phyloP scores from a whole-genome alignment of 83 land plant species.

The Picea abies region DNA sequence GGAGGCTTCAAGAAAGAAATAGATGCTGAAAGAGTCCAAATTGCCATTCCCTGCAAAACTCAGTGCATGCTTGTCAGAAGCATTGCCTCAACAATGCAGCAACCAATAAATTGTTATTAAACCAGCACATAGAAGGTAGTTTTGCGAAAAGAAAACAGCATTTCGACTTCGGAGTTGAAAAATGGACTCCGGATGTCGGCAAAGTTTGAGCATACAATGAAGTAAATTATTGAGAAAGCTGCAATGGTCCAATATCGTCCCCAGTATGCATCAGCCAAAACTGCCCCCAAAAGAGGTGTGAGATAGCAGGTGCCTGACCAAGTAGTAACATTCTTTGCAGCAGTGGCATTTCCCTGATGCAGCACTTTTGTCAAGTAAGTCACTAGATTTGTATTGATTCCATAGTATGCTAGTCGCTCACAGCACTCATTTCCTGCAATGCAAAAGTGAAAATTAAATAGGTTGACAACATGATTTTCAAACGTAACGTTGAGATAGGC shows the following conservation, averaged over 20 bases:
- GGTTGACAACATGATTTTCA: no score
- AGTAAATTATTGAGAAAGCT: conserved; percentile 34
- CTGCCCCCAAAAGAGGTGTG: conserved; percentile 45
- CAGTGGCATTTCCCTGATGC: conserved; percentile 36
- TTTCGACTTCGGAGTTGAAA: neutral
- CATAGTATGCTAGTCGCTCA: conserved; percentile 74
- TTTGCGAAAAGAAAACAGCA: neutral
- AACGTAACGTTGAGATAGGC: no score
- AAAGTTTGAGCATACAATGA: conserved; percentile 26
- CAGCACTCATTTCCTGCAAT: conserved; percentile 67
- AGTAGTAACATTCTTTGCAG: conserved; percentile 32
- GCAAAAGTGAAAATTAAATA: neutral
- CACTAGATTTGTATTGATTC: conserved; percentile 66
- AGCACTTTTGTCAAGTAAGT: conserved; percentile 29
- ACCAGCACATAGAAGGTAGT: neutral
- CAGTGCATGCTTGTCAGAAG: no score
- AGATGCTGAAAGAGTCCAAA: conserved; percentile 45
- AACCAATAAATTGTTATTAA: neutral
- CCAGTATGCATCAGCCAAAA: conserved; percentile 58
- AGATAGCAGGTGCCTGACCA: conserved; percentile 56
- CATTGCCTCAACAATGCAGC: no score
- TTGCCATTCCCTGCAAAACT: conserved; percentile 51
- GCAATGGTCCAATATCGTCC: conserved; percentile 63
- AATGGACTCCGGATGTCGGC: neutral
- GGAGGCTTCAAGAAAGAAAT: conserved; percentile 26